phyloP scores from a whole-genome alignment of 78 protist species.

The Cyanophora paradoxa region DNA sequence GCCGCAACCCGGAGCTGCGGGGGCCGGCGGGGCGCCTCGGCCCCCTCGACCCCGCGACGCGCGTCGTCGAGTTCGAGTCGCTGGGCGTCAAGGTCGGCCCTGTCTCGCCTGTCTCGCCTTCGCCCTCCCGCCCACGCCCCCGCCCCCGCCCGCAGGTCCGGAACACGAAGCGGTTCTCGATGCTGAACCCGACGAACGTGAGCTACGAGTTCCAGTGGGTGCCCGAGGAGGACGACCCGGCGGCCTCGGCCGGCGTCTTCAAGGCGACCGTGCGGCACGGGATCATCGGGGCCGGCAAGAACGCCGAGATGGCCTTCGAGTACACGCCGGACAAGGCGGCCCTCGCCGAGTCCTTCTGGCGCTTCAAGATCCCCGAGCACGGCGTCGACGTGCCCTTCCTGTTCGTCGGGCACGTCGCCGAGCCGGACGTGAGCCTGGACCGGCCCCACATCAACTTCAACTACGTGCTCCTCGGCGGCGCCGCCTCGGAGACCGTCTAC shows the following conservation, averaged over 20 bases:
- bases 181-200: constrained; percentile 66
- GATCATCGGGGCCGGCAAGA: constrained; percentile 45
- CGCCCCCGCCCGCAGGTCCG: constrained; percentile 32
- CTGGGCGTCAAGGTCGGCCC: constrained; percentile 49
- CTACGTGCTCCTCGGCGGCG: constrained; percentile 37
- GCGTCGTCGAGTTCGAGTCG: constrained; percentile 55
- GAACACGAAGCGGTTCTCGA: constrained; percentile 47
- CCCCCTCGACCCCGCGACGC: constrained; percentile 34
- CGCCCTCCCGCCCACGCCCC: too few species aligned
- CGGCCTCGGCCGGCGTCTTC: constrained; percentile 9
- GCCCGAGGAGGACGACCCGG: neutral
- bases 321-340: constrained; percentile 41
- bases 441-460: constrained; percentile 37
- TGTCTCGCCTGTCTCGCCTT: too few species aligned
- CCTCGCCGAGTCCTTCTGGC: constrained; percentile 61
- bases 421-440: constrained; percentile 61
- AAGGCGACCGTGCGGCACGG: constrained; percentile 34
- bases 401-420: constrained; percentile 57
- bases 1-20: constrained; percentile 44
- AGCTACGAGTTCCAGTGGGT: constrained; percentile 62
- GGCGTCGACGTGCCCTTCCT: constrained; percentile 45
- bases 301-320: constrained; percentile 62
- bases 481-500: constrained; percentile 13
- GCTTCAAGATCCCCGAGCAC: constrained; percentile 41
- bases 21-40: constrained; percentile 33